Evolutionary conservation across 768 basidiomycete species (phyloP).

Genomic region (Suillus ampliporus): DNA sequence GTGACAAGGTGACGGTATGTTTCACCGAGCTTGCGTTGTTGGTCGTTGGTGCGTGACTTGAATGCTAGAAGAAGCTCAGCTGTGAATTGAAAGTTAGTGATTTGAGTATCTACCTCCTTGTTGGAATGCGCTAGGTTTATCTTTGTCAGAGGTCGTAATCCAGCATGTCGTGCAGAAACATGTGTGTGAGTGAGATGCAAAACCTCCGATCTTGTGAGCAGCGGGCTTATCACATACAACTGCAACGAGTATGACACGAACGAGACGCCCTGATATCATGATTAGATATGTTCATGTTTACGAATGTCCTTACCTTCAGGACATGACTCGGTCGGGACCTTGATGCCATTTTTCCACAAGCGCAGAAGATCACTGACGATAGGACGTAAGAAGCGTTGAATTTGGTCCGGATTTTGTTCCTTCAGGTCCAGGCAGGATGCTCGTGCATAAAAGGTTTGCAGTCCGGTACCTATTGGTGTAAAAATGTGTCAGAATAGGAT

Average conservation of each 20-base stretch:
- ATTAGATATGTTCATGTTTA: too few relatives aligned
- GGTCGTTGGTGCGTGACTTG: slow-evolving; percentile 16
- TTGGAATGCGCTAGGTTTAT: too few relatives aligned
- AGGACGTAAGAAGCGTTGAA: slow-evolving; percentile 30
- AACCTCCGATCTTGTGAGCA: slow-evolving; percentile 40
- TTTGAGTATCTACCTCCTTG: too few relatives aligned
- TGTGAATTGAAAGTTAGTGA: too few relatives aligned
- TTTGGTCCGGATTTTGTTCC: slow-evolving; percentile 31
- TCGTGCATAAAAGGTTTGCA: slow-evolving; percentile 26
- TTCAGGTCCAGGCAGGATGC: slow-evolving; percentile 38
- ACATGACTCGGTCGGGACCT: slow-evolving; percentile 24
- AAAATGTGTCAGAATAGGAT: slow-evolving; percentile 4
- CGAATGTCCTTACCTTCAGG: slow-evolving; percentile 31
- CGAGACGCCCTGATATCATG: slow-evolving; percentile 26
- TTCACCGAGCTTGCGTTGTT: slow-evolving; percentile 19
- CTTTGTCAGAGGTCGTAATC: slow-evolving; percentile 32
- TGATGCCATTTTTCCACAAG: slow-evolving; percentile 32
- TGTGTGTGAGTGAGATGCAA: slow-evolving; percentile 36
- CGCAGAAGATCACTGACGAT: slow-evolving; percentile 35
- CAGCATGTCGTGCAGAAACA: slow-evolving; percentile 43
- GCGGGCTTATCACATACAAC: slow-evolving; percentile 48
- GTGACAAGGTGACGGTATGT: slow-evolving; percentile 15
- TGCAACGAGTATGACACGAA: slow-evolving; percentile 38
- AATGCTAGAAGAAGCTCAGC: slow-evolving; percentile 12
- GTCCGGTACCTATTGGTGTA: slow-evolving; percentile 27